phyloP scores from a whole-genome alignment of 106 monocot genomes.

The Platanthera guangdongensis region DNA sequence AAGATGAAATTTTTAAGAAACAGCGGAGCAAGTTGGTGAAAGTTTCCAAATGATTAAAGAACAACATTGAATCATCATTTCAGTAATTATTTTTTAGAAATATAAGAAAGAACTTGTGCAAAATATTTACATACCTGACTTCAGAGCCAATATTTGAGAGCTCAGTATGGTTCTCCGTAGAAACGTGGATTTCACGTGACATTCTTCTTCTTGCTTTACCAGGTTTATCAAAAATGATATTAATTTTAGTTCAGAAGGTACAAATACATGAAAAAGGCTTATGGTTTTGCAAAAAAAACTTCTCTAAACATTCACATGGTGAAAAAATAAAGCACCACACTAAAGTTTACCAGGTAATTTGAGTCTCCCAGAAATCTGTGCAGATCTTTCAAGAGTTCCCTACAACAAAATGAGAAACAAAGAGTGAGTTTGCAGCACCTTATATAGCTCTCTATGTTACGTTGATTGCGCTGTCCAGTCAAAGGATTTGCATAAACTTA shows the following conservation, averaged over 20 bases:
- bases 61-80: neutral
- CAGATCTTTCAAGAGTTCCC: slow-evolving; percentile 9
- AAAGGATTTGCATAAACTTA: neutral
- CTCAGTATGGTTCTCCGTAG: neutral
- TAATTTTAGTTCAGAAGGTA: neutral
- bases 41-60: neutral
- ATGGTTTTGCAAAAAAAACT: neutral
- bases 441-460: neutral
- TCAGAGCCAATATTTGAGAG: slow-evolving; percentile 6
- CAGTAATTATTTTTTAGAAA: neutral
- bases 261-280: neutral
- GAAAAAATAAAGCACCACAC: neutral
- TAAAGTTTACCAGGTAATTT: slow-evolving; percentile 10
- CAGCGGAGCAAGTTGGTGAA: no score
- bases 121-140: slow-evolving; percentile 8
- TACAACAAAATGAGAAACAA: slow-evolving; percentile 6
- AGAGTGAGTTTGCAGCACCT: neutral
- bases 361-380: slow-evolving; percentile 6
- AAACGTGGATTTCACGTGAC: neutral
- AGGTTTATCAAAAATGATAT: slow-evolving; percentile 3
- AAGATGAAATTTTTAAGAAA: no score
- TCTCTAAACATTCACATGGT: slow-evolving; percentile 1
- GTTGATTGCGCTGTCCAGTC: neutral
- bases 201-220: slow-evolving; percentile 8
- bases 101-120: neutral